A percentile compares a stretch with the other conserved stretches of the same genome.
These are phyloP conservation scores for Sporothrix sp. DNA, from an alignment of 2,329 filamentous ascomycete species.

Conservation along the genomic window DNA sequence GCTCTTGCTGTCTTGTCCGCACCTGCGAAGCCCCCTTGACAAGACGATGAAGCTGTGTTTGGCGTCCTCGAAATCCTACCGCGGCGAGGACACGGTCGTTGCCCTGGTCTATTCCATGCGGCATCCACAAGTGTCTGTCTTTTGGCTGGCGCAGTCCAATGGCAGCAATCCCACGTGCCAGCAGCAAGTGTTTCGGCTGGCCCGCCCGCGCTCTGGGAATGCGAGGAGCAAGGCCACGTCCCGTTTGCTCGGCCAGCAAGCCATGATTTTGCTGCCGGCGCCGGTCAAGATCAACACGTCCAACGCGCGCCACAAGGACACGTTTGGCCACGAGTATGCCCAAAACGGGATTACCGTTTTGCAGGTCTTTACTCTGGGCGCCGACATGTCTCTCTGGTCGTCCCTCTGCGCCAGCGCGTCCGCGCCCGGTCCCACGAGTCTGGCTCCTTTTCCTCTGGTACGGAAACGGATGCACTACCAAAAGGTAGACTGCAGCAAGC, in stretches of 20 bases:
- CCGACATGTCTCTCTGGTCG: slow-evolving; percentile 14
- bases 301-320: background rate
- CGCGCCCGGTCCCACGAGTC: background rate
- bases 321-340: background rate
- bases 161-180: slow-evolving; percentile 16
- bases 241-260: slow-evolving; percentile 2
- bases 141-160: slow-evolving; percentile 19
- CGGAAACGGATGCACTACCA: background rate
- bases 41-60: slow-evolving; percentile 32
- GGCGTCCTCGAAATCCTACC: slow-evolving; percentile 17
- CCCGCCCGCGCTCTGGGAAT: background rate
- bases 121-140: slow-evolving; percentile 19
- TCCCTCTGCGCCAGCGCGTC: slow-evolving; percentile 10
- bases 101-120: slow-evolving; percentile 21
- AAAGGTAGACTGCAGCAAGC: background rate
- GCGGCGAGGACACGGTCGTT: slow-evolving; percentile 15
- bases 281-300: background rate
- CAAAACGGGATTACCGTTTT: slow-evolving; percentile 6
- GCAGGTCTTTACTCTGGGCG: slow-evolving; percentile 15
- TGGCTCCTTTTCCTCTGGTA: background rate
- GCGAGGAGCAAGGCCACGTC: background rate
- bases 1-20: slow-evolving; percentile 34
- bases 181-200: slow-evolving; percentile 15
- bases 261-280: slow-evolving; percentile 7
- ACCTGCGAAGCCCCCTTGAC: slow-evolving; percentile 32